These are phyloP conservation scores for Talaromyces sp. DNA, from an alignment of 2,329 filamentous ascomycete species.

Conservation along the genomic window DNA sequence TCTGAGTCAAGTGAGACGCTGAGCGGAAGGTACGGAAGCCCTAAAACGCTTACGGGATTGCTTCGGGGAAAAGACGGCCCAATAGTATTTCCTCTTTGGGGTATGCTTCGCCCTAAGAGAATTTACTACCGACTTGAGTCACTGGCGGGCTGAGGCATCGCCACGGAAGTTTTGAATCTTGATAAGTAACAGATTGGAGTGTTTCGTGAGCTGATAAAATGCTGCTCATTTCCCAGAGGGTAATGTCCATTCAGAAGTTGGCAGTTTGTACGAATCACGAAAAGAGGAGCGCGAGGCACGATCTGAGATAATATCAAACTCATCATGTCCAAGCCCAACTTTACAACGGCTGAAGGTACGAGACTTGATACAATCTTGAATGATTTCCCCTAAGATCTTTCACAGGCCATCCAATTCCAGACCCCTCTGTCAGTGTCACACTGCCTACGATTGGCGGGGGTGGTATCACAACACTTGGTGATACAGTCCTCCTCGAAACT, in stretches of 20 bases:
- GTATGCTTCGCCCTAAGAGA: neutral
- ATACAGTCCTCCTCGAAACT: constrained; percentile 11
- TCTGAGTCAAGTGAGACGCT: neutral
- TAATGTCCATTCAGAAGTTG: neutral
- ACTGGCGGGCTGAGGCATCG: neutral
- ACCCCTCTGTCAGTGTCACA: constrained; percentile 13
- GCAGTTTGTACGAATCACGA: neutral
- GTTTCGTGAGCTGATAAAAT: neutral
- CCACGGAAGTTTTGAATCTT: neutral
- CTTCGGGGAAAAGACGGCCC: neutral
- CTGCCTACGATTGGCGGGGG: constrained; percentile 13
- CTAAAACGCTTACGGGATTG: neutral
- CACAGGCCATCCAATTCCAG: constrained; percentile 20
- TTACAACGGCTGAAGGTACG: constrained; percentile 9
- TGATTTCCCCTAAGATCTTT: neutral
- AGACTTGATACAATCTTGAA: neutral
- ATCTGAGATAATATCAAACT: neutral
- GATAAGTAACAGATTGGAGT: too few species aligned
- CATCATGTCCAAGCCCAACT: neutral
- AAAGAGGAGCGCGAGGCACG: neutral
- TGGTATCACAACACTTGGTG: constrained; percentile 14
- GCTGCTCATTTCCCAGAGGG: neutral
- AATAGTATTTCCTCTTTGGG: neutral
- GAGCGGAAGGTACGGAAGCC: neutral
- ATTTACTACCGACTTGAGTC: neutral